A percentile compares a stretch with the other conserved stretches of the same genome.
These are phyloP conservation scores for Ilyonectria mors-panacis DNA, from an alignment of 2,329 filamentous ascomycete species.

Conservation along the genomic window DNA sequence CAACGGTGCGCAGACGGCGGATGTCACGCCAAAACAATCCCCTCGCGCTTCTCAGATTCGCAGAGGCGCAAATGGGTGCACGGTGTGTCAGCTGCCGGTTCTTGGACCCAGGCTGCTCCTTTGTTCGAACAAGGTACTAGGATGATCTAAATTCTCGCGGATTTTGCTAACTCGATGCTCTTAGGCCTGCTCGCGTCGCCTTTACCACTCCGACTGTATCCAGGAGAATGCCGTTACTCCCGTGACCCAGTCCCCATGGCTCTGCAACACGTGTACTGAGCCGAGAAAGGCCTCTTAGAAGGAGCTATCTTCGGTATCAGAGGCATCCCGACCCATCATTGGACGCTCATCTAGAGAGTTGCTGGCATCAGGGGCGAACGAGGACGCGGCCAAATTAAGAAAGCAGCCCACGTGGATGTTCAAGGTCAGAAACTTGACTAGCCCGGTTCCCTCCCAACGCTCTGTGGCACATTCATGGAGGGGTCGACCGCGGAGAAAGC, in stretches of 20 bases:
- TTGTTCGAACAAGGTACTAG: constrained; percentile 65
- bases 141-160: constrained; percentile 2
- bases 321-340: constrained; percentile 15
- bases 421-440: not conserved
- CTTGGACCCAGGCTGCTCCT: constrained; percentile 63
- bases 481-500: not conserved
- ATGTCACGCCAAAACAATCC: constrained; percentile 46
- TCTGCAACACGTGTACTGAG: constrained; percentile 60
- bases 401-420: constrained; percentile 19
- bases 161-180: constrained; percentile 32
- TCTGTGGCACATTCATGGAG: not conserved
- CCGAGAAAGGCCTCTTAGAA: constrained; percentile 46
- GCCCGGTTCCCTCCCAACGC: not conserved
- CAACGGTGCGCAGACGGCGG: constrained; percentile 30
- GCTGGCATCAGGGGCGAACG: not conserved
- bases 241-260: constrained; percentile 57
- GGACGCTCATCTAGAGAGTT: constrained; percentile 5
- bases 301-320: constrained; percentile 38
- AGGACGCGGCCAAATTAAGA: constrained; percentile 13
- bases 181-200: constrained; percentile 59
- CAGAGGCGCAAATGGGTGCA: constrained; percentile 62
- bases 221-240: constrained; percentile 53
- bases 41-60: constrained; percentile 55
- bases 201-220: constrained; percentile 67
- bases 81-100: constrained; percentile 64